Evolutionary conservation across 768 basidiomycete species (phyloP).

Genomic region (Rhodotorula paludigena): DNA sequence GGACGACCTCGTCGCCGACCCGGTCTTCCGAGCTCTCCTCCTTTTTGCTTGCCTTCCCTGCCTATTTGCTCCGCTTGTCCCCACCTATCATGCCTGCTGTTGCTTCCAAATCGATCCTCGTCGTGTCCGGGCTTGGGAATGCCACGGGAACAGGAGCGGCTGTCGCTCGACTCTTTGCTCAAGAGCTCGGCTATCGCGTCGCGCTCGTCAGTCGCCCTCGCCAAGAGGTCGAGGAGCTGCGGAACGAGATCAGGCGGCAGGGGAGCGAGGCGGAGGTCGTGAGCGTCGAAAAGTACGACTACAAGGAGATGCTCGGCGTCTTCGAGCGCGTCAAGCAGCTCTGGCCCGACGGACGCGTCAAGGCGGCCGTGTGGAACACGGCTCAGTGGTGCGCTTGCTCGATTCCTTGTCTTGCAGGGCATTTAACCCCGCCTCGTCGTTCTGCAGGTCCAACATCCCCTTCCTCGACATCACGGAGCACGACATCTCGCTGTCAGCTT

Average conservation of each 20-base stretch:
- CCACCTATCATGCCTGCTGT: background rate
- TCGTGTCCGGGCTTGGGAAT: constrained; percentile 29
- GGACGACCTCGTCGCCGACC: too few species aligned
- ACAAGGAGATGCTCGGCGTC: background rate
- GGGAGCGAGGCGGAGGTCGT: constrained; percentile 24
- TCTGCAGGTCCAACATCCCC: constrained; percentile 26
- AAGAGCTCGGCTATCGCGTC: constrained; percentile 8
- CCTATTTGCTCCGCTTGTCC: background rate
- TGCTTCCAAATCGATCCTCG: constrained; percentile 6
- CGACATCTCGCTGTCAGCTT: constrained; percentile 17
- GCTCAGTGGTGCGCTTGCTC: constrained; percentile 33
- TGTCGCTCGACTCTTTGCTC: constrained; percentile 15
- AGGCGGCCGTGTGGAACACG: constrained; percentile 34
- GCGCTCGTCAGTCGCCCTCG: constrained; percentile 31
- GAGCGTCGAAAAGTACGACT: constrained; percentile 15
- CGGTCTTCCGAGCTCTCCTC: background rate
- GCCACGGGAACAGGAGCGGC: constrained; percentile 21
- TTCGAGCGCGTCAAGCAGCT: background rate
- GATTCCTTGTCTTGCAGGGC: too few species aligned
- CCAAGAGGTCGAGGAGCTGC: constrained; percentile 20
- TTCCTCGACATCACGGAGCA: constrained; percentile 33
- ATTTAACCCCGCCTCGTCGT: background rate
- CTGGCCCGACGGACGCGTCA: constrained; percentile 28
- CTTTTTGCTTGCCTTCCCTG: background rate
- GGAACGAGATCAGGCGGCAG: constrained; percentile 4